Percentiles rank a stretch among this genome's conserved stretches.
phyloP scores from a whole-genome alignment of 805 yeast genomes.

The Myxozyma monticola region DNA sequence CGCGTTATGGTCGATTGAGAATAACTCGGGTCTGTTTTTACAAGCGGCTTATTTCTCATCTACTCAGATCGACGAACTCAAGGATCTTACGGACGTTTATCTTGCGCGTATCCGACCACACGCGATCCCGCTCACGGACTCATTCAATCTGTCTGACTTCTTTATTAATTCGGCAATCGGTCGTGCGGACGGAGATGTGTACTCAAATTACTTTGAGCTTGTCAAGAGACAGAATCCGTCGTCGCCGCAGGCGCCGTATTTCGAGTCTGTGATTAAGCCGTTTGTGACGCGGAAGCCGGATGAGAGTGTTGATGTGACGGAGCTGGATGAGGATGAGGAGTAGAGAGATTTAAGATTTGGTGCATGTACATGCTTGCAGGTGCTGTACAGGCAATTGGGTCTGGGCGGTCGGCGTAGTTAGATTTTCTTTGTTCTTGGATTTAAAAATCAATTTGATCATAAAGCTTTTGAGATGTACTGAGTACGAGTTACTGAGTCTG shows the following conservation, averaged over 20 bases:
- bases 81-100: slow-evolving; percentile 47
- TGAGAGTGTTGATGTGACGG: slow-evolving; percentile 28
- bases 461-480: neutral
- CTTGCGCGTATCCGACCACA: slow-evolving; percentile 59
- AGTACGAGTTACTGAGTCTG: too few species aligned
- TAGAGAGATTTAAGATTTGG: neutral
- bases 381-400: neutral
- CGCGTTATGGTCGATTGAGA: slow-evolving; percentile 65
- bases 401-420: neutral
- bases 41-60: slow-evolving; percentile 59
- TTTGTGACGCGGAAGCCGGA: slow-evolving; percentile 38
- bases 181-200: slow-evolving; percentile 75
- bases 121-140: slow-evolving; percentile 77
- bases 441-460: neutral
- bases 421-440: neutral
- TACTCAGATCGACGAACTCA: slow-evolving; percentile 47
- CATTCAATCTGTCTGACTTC: slow-evolving; percentile 78
- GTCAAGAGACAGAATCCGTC: slow-evolving; percentile 55
- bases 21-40: slow-evolving; percentile 69
- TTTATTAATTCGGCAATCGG: slow-evolving; percentile 84
- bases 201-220: slow-evolving; percentile 67
- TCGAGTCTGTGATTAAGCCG: slow-evolving; percentile 41
- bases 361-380: too few species aligned
- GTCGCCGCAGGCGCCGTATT: slow-evolving; percentile 61
- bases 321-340: slow-evolving; percentile 25